Conservation (phyloP, 2,329 filamentous ascomycete species). For the Scolecobasidium constrictum region DNA sequence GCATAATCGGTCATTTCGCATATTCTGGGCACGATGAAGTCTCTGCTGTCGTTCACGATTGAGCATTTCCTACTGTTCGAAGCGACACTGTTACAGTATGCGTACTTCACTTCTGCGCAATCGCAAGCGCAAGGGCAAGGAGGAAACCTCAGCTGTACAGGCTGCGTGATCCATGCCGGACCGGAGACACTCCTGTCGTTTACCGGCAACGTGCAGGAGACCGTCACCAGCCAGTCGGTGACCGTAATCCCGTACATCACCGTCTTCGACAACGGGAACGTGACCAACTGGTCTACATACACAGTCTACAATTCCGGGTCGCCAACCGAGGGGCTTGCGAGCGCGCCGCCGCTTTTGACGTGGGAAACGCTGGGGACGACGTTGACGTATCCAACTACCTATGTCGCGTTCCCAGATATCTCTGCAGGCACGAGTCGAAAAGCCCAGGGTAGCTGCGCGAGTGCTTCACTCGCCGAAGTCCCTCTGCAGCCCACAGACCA, state of each 20-base stretch:
- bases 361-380: constrained; percentile 6
- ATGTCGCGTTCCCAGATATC: constrained; percentile 1
- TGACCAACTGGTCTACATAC: constrained; percentile 2
- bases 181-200: background rate
- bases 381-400: constrained; percentile 10
- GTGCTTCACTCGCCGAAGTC: background rate
- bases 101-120: background rate
- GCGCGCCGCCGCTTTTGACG: background rate
- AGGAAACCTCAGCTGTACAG: constrained; percentile 3
- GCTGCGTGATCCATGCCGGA: constrained; percentile 1
- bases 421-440: constrained; percentile 3
- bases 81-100: constrained; percentile 4
- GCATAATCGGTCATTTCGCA: background rate
- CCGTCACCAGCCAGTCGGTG: background rate
- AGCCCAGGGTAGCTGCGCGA: background rate
- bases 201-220: background rate
- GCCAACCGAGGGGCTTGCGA: background rate
- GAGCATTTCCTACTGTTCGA: constrained; percentile 6
- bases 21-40: background rate
- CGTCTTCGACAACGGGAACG: constrained; percentile 1
- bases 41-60: constrained; percentile 1
- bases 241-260: constrained; percentile 7
- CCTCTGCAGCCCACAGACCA: background rate
- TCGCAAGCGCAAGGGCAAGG: background rate
- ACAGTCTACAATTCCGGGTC: background rate